These are phyloP conservation scores for Nemania serpens DNA, from an alignment of 2,329 filamentous ascomycete species.

Conservation along the genomic window DNA sequence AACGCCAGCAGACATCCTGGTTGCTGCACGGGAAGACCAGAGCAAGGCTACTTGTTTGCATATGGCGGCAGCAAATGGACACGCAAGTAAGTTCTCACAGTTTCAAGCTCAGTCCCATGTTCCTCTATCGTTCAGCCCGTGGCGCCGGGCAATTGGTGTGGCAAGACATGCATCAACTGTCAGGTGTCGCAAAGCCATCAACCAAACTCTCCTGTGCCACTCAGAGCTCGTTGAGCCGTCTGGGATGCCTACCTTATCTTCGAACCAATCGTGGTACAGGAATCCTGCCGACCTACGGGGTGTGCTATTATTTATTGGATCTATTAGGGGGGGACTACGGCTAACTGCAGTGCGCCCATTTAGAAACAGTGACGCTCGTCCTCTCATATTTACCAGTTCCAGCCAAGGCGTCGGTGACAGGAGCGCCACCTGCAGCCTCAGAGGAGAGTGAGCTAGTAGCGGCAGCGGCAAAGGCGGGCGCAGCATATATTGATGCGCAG, in stretches of 20 bases:
- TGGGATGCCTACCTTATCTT: background rate
- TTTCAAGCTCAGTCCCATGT: background rate
- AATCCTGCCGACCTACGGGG: background rate
- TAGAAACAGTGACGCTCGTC: conserved; percentile 48
- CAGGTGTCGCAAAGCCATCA: background rate
- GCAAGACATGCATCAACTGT: conserved; percentile 3
- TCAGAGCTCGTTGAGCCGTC: no score
- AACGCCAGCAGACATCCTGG: conserved; percentile 66
- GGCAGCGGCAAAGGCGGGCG: conserved; percentile 46
- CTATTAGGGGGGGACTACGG: background rate
- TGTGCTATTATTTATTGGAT: background rate
- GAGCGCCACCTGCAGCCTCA: conserved; percentile 4
- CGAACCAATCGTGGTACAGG: background rate
- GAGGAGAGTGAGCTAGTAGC: conserved; percentile 37
- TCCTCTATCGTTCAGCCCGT: background rate
- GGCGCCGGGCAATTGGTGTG: background rate
- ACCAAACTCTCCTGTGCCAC: background rate
- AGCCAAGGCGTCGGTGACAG: conserved; percentile 18
- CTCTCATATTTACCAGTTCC: conserved; percentile 28
- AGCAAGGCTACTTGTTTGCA: conserved; percentile 83
- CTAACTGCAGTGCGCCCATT: conserved; percentile 16
- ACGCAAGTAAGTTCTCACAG: conserved; percentile 64
- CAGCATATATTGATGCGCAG: conserved; percentile 64
- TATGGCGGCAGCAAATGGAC: conserved; percentile 91
- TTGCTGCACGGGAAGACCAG: conserved; percentile 73